phyloP scores from a whole-genome alignment of 225 moss, liverwort and hornwort genomes.

The Thuidium tamariscinum region DNA sequence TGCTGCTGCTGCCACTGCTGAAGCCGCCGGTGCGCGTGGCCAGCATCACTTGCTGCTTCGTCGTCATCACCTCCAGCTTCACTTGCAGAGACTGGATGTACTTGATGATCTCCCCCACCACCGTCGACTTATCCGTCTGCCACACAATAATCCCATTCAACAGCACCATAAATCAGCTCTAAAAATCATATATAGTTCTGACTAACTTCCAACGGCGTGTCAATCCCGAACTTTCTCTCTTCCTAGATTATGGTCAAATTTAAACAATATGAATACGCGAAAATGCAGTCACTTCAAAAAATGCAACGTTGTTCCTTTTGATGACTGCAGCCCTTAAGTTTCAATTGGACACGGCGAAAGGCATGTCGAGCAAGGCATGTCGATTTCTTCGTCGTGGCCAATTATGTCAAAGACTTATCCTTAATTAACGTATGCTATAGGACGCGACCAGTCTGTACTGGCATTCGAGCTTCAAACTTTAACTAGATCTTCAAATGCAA shows the following conservation, averaged over 20 bases:
- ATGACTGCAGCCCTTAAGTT: background rate
- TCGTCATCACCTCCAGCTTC: conserved; percentile 70
- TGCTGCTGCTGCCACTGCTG: background rate
- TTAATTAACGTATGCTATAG: background rate
- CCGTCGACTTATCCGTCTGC: conserved; percentile 97
- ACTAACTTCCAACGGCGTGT: too few species aligned
- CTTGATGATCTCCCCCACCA: conserved; percentile 90
- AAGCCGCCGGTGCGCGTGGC: conserved; percentile 3
- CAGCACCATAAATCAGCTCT: background rate
- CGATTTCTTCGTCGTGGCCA: background rate
- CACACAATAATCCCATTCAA: background rate
- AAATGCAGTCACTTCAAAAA: background rate
- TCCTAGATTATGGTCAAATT: background rate
- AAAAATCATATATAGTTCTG: too few species aligned
- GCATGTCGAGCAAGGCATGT: background rate
- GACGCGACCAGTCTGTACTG: too few species aligned
- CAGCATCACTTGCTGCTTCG: conserved; percentile 48
- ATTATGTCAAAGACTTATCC: background rate
- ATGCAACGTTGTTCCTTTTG: background rate
- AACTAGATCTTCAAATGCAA: background rate
- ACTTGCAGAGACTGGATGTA: conserved; percentile 82
- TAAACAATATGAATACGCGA: background rate
- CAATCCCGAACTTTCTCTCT: background rate
- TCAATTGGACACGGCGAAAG: background rate
- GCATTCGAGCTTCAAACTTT: background rate